phyloP scores from a whole-genome alignment of 192 early-diverging fungal genomes.

The Pilobolus umbonatus region DNA sequence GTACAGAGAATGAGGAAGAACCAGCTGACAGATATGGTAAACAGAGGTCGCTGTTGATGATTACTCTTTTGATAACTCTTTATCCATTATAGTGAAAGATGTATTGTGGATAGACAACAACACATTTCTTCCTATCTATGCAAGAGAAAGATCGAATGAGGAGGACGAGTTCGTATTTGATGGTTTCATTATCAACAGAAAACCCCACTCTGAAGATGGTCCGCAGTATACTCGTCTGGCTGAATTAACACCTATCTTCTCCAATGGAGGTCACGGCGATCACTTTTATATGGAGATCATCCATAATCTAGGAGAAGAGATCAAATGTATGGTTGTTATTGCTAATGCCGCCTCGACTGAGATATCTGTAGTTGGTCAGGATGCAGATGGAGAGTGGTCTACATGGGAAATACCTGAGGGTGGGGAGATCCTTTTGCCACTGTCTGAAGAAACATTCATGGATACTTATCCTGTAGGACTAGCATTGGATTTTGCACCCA shows the following conservation, averaged over 20 bases:
- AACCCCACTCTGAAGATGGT: conserved; percentile 23
- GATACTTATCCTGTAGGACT: conserved; percentile 69
- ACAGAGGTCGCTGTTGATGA: neutral
- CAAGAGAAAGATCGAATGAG: conserved; percentile 20
- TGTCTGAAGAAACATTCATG: conserved; percentile 44
- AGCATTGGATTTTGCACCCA: conserved; percentile 69
- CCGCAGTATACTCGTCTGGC: conserved; percentile 47
- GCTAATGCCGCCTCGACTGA: conserved; percentile 40
- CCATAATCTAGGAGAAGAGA: conserved; percentile 44
- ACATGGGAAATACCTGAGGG: conserved; percentile 65
- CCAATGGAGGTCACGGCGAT: conserved; percentile 39
- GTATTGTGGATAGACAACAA: conserved; percentile 75
- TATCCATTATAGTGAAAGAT: conserved; percentile 46
- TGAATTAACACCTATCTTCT: conserved; percentile 54
- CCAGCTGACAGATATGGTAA: conserved; percentile 22
- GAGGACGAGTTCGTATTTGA: conserved; percentile 34
- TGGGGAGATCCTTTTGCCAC: conserved; percentile 49
- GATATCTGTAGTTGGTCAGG: conserved; percentile 46
- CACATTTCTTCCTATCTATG: conserved; percentile 67
- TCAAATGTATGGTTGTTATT: conserved; percentile 37
- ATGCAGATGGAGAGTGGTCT: conserved; percentile 50
- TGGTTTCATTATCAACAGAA: conserved; percentile 57
- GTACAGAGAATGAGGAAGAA: conserved; percentile 3
- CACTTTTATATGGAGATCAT: conserved; percentile 62
- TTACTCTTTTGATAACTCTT: neutral